Conservation (phyloP, 2,329 filamentous ascomycete genomes). For the Botryosphaeria dothidea region DNA sequence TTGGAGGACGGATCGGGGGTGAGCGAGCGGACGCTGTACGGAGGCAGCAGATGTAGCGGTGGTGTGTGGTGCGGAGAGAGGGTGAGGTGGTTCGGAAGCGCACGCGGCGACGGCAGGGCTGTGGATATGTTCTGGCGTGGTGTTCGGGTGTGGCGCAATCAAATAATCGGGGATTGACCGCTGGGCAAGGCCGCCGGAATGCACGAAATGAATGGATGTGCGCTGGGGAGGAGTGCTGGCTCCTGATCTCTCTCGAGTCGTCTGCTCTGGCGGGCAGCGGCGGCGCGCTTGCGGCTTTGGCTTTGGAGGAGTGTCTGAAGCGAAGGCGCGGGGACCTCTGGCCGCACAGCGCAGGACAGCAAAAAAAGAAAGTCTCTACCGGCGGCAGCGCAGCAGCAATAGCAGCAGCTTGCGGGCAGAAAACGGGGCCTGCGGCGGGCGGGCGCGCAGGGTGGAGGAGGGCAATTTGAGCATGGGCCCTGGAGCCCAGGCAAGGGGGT, state of each 20-base stretch:
- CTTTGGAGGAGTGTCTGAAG: not conserved
- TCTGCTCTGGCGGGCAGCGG: not conserved
- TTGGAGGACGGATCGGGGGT: not conserved
- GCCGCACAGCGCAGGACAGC: not conserved
- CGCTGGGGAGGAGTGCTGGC: not conserved
- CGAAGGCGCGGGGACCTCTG: conserved; percentile 12
- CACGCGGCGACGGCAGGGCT: conserved; percentile 10
- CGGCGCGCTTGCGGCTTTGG: not conserved
- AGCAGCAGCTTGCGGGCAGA: conserved; percentile 8
- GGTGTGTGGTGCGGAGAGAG: not conserved
- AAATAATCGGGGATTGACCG: conserved; percentile 18
- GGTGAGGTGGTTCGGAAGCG: conserved; percentile 11
- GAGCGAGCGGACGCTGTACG: conserved; percentile 16
- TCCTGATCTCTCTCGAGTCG: not conserved
- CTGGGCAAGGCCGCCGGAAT: conserved; percentile 11
- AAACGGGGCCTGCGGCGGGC: conserved; percentile 13
- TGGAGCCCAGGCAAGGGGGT: not conserved
- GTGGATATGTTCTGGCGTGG: conserved; percentile 12
- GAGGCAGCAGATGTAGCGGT: not conserved
- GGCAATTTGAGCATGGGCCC: conserved; percentile 14
- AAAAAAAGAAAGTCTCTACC: conserved; percentile 6
- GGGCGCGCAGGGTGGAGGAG: conserved; percentile 11
- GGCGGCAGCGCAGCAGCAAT: not conserved
- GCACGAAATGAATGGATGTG: conserved; percentile 20
- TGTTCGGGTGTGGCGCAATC: conserved; percentile 19